phyloP scores from a whole-genome alignment of 768 basidiomycete genomes.

The Cystobasidium onofrii region DNA sequence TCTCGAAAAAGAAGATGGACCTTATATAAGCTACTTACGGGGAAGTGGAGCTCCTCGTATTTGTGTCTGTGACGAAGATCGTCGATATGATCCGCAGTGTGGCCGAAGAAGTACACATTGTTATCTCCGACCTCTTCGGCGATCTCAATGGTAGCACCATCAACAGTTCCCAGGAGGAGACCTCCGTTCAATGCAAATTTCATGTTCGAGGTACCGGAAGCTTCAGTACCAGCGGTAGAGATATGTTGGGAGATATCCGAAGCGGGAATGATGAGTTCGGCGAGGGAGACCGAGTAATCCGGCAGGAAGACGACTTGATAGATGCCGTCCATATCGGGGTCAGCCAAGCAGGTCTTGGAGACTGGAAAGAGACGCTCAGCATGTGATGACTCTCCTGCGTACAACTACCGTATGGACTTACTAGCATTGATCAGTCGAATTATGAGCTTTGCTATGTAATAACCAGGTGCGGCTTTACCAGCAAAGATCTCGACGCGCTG shows the following conservation, averaged over 20 bases:
- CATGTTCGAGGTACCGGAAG: conserved; percentile 44
- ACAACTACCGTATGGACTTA: no score
- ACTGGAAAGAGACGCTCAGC: conserved; percentile 56
- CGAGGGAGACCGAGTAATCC: conserved; percentile 63
- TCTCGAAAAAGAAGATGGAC: no score
- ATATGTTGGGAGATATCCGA: conserved; percentile 94
- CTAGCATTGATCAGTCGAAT: conserved; percentile 67
- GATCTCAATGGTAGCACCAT: conserved; percentile 95
- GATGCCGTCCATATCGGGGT: conserved; percentile 72
- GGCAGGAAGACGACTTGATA: conserved; percentile 90
- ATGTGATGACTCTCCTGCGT: not conserved
- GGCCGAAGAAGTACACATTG: conserved; percentile 68
- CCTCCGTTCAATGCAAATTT: conserved; percentile 80
- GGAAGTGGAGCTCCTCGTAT: conserved; percentile 2
- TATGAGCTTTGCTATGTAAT: conserved; percentile 88
- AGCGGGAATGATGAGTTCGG: conserved; percentile 49
- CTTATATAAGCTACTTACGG: conserved; percentile 47
- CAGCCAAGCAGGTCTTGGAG: conserved; percentile 65
- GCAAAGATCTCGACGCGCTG: conserved; percentile 87
- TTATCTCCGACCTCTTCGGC: conserved; percentile 89
- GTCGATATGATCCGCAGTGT: conserved; percentile 38
- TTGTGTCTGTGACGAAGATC: not conserved
- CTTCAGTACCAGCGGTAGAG: conserved; percentile 90
- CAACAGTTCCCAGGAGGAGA: conserved; percentile 54
- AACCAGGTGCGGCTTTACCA: conserved; percentile 87